Percentiles rank a stretch among this genome's conserved stretches.
phyloP scores from a whole-genome alignment of 768 basidiomycete species.

The Lentinus tigrinus region DNA sequence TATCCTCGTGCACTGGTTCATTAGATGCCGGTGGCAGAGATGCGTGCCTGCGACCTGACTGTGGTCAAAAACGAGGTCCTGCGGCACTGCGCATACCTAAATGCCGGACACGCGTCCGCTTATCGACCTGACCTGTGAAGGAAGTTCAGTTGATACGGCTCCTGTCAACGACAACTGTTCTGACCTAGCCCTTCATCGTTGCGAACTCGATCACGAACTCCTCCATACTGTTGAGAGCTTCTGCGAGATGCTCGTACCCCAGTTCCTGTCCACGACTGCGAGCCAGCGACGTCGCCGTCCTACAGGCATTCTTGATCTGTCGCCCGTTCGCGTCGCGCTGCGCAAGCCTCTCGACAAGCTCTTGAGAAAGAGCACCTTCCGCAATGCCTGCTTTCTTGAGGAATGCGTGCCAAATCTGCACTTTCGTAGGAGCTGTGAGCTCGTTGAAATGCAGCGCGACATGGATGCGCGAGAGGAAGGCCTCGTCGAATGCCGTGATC shows the following conservation, averaged over 20 bases:
- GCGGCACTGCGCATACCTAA: too few species aligned
- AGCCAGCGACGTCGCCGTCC: conserved; percentile 61
- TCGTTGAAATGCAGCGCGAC: conserved; percentile 39
- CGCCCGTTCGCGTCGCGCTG: conserved; percentile 55
- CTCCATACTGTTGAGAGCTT: conserved; percentile 62
- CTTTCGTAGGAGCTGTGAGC: conserved; percentile 22
- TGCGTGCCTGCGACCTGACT: too few species aligned
- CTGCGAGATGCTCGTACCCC: conserved; percentile 46
- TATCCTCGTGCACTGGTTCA: too few species aligned
- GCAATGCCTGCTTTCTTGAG: conserved; percentile 20
- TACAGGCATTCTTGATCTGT: conserved; percentile 67
- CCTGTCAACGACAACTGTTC: too few species aligned
- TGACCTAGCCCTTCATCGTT: neutral
- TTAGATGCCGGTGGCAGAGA: too few species aligned
- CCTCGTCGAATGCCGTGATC: conserved; percentile 59
- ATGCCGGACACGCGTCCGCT: too few species aligned
- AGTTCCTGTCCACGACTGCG: conserved; percentile 44
- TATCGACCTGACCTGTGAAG: too few species aligned
- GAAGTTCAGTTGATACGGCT: too few species aligned
- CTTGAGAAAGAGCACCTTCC: conserved; percentile 31
- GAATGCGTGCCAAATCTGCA: conserved; percentile 27
- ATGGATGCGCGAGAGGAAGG: conserved; percentile 66
- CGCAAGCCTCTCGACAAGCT: conserved; percentile 45
- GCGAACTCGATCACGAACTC: conserved; percentile 32
- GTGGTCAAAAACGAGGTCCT: too few species aligned